Conservation (phyloP, 2,329 filamentous ascomycete genomes). For the Truncatella angustata region DNA sequence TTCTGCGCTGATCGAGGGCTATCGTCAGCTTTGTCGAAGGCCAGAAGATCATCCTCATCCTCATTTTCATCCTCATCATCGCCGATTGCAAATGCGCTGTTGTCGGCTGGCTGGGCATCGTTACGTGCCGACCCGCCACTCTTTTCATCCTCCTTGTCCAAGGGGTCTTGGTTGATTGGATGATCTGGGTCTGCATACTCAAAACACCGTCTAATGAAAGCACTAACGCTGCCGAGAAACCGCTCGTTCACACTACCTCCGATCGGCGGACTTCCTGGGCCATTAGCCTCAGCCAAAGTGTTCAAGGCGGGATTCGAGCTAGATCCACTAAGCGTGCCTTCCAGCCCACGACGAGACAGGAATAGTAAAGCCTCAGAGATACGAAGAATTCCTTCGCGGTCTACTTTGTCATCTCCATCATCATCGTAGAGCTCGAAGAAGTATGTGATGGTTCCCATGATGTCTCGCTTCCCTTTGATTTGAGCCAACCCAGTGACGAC, state of each 20-base stretch:
- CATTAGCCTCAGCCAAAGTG: slow-evolving; percentile 34
- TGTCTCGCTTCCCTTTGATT: slow-evolving; percentile 90
- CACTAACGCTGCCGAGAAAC: slow-evolving; percentile 89
- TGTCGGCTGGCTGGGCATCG: slow-evolving; percentile 28
- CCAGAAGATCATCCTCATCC: slow-evolving; percentile 57
- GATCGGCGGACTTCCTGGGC: slow-evolving; percentile 37
- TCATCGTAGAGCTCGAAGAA: slow-evolving; percentile 98
- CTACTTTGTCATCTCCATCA: slow-evolving; percentile 83
- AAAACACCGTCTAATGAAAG: slow-evolving; percentile 94
- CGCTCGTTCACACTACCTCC: slow-evolving; percentile 74
- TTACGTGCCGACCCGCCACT: slow-evolving; percentile 17
- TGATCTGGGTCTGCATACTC: slow-evolving; percentile 96
- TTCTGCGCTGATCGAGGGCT: slow-evolving; percentile 43
- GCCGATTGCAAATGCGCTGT: slow-evolving; percentile 69
- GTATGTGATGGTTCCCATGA: slow-evolving; percentile 96
- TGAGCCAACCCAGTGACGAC: slow-evolving; percentile 87
- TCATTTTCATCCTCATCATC: slow-evolving; percentile 56
- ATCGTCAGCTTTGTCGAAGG: slow-evolving; percentile 48
- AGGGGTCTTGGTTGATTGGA: slow-evolving; percentile 53
- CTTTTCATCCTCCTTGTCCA: slow-evolving; percentile 22
- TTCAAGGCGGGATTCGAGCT: slow-evolving; percentile 55
- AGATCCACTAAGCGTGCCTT: slow-evolving; percentile 68
- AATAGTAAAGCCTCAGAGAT: slow-evolving; percentile 95
- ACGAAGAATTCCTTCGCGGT: slow-evolving; percentile 88
- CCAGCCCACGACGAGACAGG: slow-evolving; percentile 82